Evolutionary conservation across 176 grass and related monocot genomes (phyloP), one percentile per base, ranked within the genome.

Genomic region (Zea mays): DNA sequence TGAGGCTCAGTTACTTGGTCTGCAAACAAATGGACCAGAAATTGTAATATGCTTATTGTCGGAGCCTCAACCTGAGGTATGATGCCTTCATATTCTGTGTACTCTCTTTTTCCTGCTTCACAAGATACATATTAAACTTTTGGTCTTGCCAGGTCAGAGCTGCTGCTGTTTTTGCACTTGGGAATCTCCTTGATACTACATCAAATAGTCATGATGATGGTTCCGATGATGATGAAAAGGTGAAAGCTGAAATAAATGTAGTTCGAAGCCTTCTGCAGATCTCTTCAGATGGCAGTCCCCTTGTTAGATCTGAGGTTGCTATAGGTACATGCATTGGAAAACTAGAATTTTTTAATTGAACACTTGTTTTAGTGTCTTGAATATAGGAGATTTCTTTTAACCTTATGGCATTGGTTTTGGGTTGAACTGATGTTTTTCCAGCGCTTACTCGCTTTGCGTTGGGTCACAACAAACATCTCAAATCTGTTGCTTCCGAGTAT

Each of bases 51-150:
- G 75, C 67, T 82, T 99, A 67, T 78, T 99, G 50, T 85, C 71
- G 4, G 96, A 90, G 78, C 85, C 96, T 81, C 96, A 99, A 75
- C 90, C 96, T 79, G 96, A 99, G 92, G 96, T 99, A 87, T 49
- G n/a, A 10, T 76, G 47, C 48, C 51, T 82, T 74, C 48, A 52
- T 85, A 52, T 35, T 71, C 27, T 74, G 12, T 43, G 5, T 74
- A 14, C 63, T 81, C 50, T 62, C 69, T 63, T 70, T 65, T 20
- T 11, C 51, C 21, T 49, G 43, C 38, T 83, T 90, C 46, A n/a
- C 63, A 69, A 60, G 37, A 27, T 27, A 27, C 27, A 27, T 27
- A 27, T 27, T 83, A 77, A 71, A 77, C 87, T 20, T 85, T 74
- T 75, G 70, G 34, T 88, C 49, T 85, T 90, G 49, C 72, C 85